Base-by-base conservation (phyloP, 2,329 filamentous ascomycete species). In the Sporothrix pallida region DNA sequence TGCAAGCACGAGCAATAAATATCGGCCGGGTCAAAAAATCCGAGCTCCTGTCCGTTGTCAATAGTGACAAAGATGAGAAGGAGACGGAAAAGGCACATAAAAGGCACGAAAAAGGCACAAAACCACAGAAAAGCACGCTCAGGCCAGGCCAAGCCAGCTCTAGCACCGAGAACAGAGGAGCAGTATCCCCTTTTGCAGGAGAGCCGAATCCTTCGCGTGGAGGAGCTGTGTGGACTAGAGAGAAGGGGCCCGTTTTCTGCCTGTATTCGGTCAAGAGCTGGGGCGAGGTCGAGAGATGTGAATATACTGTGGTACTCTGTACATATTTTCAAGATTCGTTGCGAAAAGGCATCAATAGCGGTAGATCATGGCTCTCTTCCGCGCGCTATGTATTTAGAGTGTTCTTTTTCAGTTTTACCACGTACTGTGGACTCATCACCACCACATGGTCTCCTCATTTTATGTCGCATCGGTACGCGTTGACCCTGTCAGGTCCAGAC, bases 401-500 rank as follows among this genome's bases (percentile, higher is more conserved):
- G 23, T 26, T 26, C n/a, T 26, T 26, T 3, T 26, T 26, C 23
- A 26, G 23, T 26, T 26, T 26, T 26, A 26, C 23, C 23, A 26
- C 23, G 23, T 26, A 26, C 23, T 26, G 23, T 26, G 23, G 23
- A 26, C 23, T 26, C 23, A 26, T 26, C 23, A 3, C 23, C 23
- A 26, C 23, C 23, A 26, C 23, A 37, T 6, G 20, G 26, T 60
- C 50, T 46, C 52, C 37, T 44, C 67, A 26, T 44, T 44, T 69
- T 44, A 44, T 52, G 50, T 58, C 31, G 50, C 23, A 69, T 50
- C 37, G 65, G 46, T n/a, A 54, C 46, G 44, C 26, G 63, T 67
- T 23, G 71, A 46, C 71, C 60, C 62, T 67, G 71, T 6, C 31
- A 37, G 31, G 31, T 37, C 62, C 31, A 52, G 52, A 48, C 62